Percentiles rank a stretch among this genome's conserved stretches.
Evolutionary conservation across 108 stramenopile species (phyloP).

Genomic region (Cyclostephanos tholiformis): DNA sequence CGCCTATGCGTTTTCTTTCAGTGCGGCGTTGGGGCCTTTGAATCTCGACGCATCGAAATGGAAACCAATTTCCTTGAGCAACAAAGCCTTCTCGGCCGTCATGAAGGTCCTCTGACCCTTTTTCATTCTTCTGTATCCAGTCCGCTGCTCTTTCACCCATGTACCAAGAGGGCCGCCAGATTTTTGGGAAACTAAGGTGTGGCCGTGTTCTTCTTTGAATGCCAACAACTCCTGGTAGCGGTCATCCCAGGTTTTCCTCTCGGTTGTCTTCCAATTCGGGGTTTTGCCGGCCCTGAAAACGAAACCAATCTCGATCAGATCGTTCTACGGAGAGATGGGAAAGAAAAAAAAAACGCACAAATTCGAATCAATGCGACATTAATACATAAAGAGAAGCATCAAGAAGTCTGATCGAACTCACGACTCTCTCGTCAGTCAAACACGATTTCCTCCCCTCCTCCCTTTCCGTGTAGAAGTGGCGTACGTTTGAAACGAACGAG

Average conservation of each 20-base stretch:
- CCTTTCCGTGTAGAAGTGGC: neutral
- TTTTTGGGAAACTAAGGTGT: constrained; percentile 56
- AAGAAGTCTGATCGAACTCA: too few species aligned
- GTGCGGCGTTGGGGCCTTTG: neutral
- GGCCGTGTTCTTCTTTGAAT: constrained; percentile 55
- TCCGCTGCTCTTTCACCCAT: constrained; percentile 52
- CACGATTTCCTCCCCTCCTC: constrained; percentile 1
- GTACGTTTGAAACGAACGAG: neutral
- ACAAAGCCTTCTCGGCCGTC: constrained; percentile 48
- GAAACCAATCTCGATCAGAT: neutral
- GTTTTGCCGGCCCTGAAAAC: constrained; percentile 1
- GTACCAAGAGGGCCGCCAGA: constrained; percentile 44
- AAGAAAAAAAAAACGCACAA: neutral
- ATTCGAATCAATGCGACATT: neutral
- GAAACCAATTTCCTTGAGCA: constrained; percentile 42
- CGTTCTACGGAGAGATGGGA: neutral
- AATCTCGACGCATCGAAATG: constrained; percentile 34
- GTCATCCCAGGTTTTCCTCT: constrained; percentile 3
- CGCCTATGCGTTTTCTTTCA: too few species aligned
- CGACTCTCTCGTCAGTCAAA: constrained; percentile 4
- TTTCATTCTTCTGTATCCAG: constrained; percentile 50
- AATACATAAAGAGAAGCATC: too few species aligned
- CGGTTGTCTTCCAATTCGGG: neutral
- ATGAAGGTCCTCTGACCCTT: constrained; percentile 39
- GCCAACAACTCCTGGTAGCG: constrained; percentile 7